Evolutionary conservation across 768 basidiomycete species (phyloP).

Genomic region (Russula olivacea): DNA sequence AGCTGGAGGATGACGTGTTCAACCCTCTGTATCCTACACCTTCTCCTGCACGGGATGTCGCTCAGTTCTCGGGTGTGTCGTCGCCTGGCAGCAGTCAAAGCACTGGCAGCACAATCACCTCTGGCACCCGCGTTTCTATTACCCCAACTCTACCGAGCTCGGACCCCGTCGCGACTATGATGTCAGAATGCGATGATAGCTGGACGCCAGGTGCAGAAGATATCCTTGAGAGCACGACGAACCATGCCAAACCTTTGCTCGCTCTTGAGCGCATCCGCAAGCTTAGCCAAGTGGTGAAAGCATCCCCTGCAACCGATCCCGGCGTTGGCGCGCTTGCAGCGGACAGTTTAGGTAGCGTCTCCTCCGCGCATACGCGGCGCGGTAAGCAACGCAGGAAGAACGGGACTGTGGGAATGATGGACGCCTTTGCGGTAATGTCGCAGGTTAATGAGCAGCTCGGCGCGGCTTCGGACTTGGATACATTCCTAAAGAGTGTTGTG

Average conservation of each 20-base stretch:
- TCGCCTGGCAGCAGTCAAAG: conserved; percentile 15
- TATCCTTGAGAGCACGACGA: not conserved
- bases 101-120: conserved; percentile 42
- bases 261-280: not conserved
- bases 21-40: conserved; percentile 62
- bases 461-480: not conserved
- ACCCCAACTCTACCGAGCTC: not conserved
- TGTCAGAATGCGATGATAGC: not conserved
- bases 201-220: not conserved
- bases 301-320: not conserved
- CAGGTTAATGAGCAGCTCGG: not conserved
- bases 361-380: not conserved
- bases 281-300: not conserved
- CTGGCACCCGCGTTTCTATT: not conserved
- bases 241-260: not conserved
- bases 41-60: conserved; percentile 7
- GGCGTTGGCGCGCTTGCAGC: not conserved
- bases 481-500: not conserved
- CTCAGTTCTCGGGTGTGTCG: conserved; percentile 26
- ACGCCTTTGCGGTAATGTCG: not conserved
- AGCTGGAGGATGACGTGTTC: conserved; percentile 61
- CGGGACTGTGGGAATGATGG: not conserved
- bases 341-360: not conserved
- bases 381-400: not conserved
- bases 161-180: too few species aligned